Evolutionary conservation across 805 yeast species (phyloP).

Genomic region (Candida hungchunana): DNA sequence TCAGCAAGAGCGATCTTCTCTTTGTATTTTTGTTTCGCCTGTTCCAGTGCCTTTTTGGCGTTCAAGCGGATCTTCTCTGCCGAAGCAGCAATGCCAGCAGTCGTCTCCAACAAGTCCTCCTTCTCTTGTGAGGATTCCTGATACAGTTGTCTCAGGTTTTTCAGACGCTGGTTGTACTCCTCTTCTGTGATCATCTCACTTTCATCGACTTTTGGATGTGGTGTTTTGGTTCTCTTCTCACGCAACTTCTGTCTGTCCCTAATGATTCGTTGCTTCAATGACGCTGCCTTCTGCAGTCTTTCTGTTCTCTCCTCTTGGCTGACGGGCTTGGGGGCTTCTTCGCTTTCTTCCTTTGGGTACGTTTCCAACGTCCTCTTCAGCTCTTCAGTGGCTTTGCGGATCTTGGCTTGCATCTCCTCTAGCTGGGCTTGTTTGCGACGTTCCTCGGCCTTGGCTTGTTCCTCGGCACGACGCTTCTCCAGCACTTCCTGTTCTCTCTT

Average conservation of each 20-base stretch:
- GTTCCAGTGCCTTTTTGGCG: constrained; percentile 17
- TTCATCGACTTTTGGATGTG: too few relatives aligned
- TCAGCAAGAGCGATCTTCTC: constrained; percentile 8
- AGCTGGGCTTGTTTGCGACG: constrained; percentile 3
- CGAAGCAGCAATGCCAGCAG: constrained; percentile 1
- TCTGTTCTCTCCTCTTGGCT: background rate
- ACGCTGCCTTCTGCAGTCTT: background rate
- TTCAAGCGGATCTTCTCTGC: constrained; percentile 12
- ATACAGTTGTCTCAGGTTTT: constrained; percentile 4
- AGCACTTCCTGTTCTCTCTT: constrained; percentile 8
- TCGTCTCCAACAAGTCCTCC: constrained; percentile 7
- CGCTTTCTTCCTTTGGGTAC: background rate
- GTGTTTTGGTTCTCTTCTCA: background rate
- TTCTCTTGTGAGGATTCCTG: constrained; percentile 3
- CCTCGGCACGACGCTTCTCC: constrained; percentile 15
- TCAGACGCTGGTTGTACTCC: constrained; percentile 9
- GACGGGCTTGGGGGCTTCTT: background rate
- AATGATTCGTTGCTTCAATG: constrained; percentile 2
- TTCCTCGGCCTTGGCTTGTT: constrained; percentile 8
- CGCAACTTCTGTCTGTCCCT: constrained; percentile 1
- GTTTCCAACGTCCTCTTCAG: constrained; percentile 1
- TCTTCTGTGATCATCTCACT: constrained; percentile 7
- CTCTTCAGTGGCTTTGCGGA: constrained; percentile 7
- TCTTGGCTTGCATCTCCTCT: constrained; percentile 7
- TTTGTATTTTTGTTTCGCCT: constrained; percentile 17